Percentiles rank a stretch among this genome's conserved stretches.
phyloP scores from a whole-genome alignment of 2,329 filamentous ascomycete genomes.

The Colletotrichum sp. region DNA sequence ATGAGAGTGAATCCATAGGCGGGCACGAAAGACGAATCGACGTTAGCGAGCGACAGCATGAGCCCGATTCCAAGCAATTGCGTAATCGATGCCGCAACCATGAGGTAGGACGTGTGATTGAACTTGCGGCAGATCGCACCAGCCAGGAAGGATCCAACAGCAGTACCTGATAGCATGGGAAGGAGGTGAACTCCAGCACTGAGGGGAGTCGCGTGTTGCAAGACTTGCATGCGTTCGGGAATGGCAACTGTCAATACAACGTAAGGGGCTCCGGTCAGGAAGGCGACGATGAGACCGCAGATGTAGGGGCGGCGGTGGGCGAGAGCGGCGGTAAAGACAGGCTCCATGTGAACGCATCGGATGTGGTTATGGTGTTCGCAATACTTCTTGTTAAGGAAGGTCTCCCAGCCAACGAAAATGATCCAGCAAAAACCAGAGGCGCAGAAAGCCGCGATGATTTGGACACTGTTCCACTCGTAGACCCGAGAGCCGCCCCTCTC shows the following conservation, averaged over 20 bases:
- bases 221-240: slow-evolving; percentile 65
- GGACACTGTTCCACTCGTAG: slow-evolving; percentile 55
- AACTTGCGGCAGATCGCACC: slow-evolving; percentile 57
- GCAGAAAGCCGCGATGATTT: slow-evolving; percentile 54
- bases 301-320: slow-evolving; percentile 54
- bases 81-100: slow-evolving; percentile 53
- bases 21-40: slow-evolving; percentile 36
- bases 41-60: slow-evolving; percentile 47
- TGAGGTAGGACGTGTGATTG: slow-evolving; percentile 58
- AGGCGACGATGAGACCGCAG: slow-evolving; percentile 54
- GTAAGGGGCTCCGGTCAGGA: slow-evolving; percentile 63
- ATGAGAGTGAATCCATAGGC: slow-evolving; percentile 62
- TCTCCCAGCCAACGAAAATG: slow-evolving; percentile 57
- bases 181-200: slow-evolving; percentile 62
- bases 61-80: slow-evolving; percentile 59
- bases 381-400: slow-evolving; percentile 29
- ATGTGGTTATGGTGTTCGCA: slow-evolving; percentile 1
- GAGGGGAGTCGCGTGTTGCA: slow-evolving; percentile 57
- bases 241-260: slow-evolving; percentile 63
- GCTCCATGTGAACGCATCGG: slow-evolving; percentile 43
- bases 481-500: slow-evolving; percentile 61
- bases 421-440: slow-evolving; percentile 53
- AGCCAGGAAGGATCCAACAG: slow-evolving; percentile 60
- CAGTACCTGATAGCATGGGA: slow-evolving; percentile 62
- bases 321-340: slow-evolving; percentile 59